Percentiles rank a stretch among this genome's conserved stretches.
Evolutionary conservation across 1,284 basidiomycete species (phyloP).

Genomic region (Malassezia cuniculi): DNA sequence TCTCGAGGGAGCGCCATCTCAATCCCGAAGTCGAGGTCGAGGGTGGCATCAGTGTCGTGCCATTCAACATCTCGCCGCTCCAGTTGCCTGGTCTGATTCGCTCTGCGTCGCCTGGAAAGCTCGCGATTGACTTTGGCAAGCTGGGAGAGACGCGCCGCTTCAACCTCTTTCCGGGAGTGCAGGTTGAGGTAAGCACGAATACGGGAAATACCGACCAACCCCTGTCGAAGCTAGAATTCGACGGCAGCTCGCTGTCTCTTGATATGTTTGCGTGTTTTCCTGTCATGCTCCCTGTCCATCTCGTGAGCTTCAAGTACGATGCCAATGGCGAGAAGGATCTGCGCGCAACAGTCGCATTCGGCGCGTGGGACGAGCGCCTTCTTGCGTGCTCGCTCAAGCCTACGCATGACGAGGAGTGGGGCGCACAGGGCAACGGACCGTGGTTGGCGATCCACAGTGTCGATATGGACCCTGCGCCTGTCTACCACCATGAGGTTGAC

Average conservation of each 20-base stretch:
- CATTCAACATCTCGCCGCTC: slow-evolving; percentile 10
- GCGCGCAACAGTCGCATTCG: slow-evolving; percentile 10
- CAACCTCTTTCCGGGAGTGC: slow-evolving; percentile 9
- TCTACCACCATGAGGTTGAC: no score
- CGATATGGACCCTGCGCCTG: no score
- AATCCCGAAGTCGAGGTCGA: slow-evolving; percentile 3
- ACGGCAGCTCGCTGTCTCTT: slow-evolving; percentile 6
- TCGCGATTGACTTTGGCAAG: slow-evolving; percentile 6
- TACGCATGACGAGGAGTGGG: no score
- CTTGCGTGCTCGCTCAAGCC: no score
- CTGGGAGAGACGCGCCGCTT: slow-evolving; percentile 9
- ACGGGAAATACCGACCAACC: no score
- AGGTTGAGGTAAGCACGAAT: slow-evolving; percentile 2
- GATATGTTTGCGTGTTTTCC: slow-evolving; percentile 13
- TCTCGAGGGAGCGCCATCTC: slow-evolving; percentile 6
- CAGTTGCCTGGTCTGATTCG: slow-evolving; percentile 1
- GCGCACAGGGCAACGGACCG: no score
- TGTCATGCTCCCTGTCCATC: slow-evolving; percentile 11
- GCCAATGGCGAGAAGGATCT: slow-evolving; percentile 3
- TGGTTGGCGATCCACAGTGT: no score
- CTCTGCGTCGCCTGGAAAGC: slow-evolving; percentile 2
- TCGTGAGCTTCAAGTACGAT: slow-evolving; percentile 10
- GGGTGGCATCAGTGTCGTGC: slow-evolving; percentile 6
- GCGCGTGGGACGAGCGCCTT: slow-evolving; percentile 11
- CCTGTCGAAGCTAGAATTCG: slow-evolving; percentile 6